These are phyloP conservation scores for Spiraea crenata DNA, from an alignment of 331 rosid genomes.

Conservation along the genomic window DNA sequence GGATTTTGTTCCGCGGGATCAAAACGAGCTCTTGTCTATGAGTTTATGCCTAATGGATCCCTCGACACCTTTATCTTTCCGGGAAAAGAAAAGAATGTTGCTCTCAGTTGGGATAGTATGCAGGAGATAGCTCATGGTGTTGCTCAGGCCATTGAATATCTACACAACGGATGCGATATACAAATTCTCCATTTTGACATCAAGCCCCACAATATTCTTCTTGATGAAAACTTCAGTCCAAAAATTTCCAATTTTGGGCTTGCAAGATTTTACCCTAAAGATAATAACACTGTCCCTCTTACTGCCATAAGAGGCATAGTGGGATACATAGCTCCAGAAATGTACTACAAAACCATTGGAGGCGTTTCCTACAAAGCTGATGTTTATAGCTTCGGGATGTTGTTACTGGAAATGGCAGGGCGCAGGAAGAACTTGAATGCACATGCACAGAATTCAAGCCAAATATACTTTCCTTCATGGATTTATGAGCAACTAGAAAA, in stretches of 20 bases:
- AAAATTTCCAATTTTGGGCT: conserved; percentile 24
- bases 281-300: neutral
- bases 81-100: neutral
- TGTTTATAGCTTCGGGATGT: conserved; percentile 17
- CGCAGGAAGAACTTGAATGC: conserved; percentile 16
- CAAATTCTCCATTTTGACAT: conserved; percentile 24
- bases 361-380: conserved; percentile 10
- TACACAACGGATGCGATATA: conserved; percentile 18
- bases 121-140: conserved; percentile 8
- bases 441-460: conserved; percentile 2
- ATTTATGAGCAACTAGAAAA: neutral
- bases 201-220: conserved; percentile 20
- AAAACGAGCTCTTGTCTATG: conserved; percentile 17
- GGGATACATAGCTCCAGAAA: conserved; percentile 18
- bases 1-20: conserved; percentile 6
- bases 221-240: neutral
- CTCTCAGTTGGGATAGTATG: conserved; percentile 13
- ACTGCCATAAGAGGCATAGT: neutral
- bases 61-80: neutral
- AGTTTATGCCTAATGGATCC: conserved; percentile 22
- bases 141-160: conserved; percentile 5
- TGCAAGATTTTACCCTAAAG: conserved; percentile 9
- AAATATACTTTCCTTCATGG: conserved; percentile 9
- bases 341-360: conserved; percentile 6
- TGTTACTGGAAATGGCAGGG: conserved; percentile 10